A percentile compares a stretch with the other conserved stretches of the same genome.
Evolutionary conservation across 805 yeast genomes (phyloP).

Genomic region (Kazachstania psychrophila): DNA sequence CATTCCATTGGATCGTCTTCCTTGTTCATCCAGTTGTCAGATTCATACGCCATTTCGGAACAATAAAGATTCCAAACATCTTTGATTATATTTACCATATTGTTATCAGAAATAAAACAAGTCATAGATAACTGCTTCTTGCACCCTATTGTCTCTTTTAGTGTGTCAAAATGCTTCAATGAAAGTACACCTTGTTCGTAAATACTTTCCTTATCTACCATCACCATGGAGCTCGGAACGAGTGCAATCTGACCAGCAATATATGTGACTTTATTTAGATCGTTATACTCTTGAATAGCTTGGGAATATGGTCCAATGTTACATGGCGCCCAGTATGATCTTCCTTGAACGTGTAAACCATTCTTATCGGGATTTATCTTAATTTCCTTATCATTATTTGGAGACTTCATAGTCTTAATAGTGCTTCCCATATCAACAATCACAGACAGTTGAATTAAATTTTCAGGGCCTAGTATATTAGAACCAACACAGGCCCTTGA

Average conservation of each 20-base stretch:
- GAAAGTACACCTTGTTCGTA: constrained; percentile 41
- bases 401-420: background rate
- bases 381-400: background rate
- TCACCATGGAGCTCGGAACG: constrained; percentile 58
- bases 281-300: constrained; percentile 41
- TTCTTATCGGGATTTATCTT: constrained; percentile 31
- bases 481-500: constrained; percentile 80
- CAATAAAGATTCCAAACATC: constrained; percentile 41
- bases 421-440: constrained; percentile 30
- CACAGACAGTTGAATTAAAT: constrained; percentile 47
- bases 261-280: constrained; percentile 42
- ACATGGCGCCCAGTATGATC: constrained; percentile 97
- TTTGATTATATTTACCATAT: constrained; percentile 26
- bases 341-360: constrained; percentile 85
- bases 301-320: constrained; percentile 98
- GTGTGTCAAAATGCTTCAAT: constrained; percentile 63
- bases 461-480: constrained; percentile 26
- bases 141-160: constrained; percentile 46
- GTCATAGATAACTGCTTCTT: constrained; percentile 38
- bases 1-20: constrained; percentile 21
- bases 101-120: constrained; percentile 42
- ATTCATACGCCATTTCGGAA: constrained; percentile 15
- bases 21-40: constrained; percentile 17
- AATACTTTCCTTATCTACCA: constrained; percentile 28
- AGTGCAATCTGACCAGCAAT: constrained; percentile 91